Evolutionary conservation across 1,284 basidiomycete species (phyloP).

Genomic region (Trichosporon sp.): DNA sequence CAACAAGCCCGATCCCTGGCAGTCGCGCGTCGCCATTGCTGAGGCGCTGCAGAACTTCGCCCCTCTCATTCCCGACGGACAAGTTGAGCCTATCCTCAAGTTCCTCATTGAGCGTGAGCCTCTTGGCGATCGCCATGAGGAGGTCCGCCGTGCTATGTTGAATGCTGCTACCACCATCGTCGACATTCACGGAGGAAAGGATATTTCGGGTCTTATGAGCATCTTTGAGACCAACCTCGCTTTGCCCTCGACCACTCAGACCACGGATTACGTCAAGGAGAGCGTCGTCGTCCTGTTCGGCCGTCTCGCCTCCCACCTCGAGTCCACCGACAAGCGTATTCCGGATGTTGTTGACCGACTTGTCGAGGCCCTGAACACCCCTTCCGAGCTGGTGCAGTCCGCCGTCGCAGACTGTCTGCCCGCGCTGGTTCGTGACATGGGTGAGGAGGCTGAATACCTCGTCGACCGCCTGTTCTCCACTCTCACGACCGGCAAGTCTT

Average conservation of each 20-base stretch:
- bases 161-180: conserved; percentile 75
- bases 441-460: conserved; percentile 59
- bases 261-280: conserved; percentile 83
- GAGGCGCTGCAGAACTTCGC: conserved; percentile 65
- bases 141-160: conserved; percentile 83
- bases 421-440: conserved; percentile 72
- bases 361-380: conserved; percentile 85
- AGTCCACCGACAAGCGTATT: conserved; percentile 67
- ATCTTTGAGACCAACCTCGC: conserved; percentile 79
- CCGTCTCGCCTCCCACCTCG: conserved; percentile 82
- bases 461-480: conserved; percentile 73
- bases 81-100: conserved; percentile 74
- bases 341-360: conserved; percentile 83
- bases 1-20: conserved; percentile 91
- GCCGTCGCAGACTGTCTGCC: conserved; percentile 93
- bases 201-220: conserved; percentile 69
- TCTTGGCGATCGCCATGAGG: conserved; percentile 76
- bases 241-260: conserved; percentile 61
- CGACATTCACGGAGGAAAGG: conserved; percentile 72
- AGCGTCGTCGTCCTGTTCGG: conserved; percentile 93
- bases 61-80: conserved; percentile 59
- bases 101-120: conserved; percentile 82
- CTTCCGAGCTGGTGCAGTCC: conserved; percentile 92
- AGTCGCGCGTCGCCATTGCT: conserved; percentile 71
- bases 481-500: conserved; percentile 72